Conservation (phyloP, 345 rosid species). For the Murraya koenigii region DNA sequence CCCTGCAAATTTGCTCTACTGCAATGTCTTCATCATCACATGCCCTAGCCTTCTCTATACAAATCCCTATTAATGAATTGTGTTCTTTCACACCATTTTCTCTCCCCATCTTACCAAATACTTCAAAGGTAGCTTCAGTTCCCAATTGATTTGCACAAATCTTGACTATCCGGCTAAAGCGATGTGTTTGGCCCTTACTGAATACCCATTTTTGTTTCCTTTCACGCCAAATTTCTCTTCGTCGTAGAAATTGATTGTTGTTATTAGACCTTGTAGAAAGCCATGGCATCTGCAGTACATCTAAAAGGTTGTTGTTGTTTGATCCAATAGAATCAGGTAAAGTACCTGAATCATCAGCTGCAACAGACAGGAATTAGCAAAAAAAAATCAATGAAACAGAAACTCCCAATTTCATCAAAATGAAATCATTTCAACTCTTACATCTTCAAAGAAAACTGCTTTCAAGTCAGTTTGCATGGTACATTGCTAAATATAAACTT, state of each 20-base stretch:
- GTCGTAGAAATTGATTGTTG: constrained; percentile 16
- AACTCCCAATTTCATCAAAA: background rate
- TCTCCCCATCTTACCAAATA: constrained; percentile 52
- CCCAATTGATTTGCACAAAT: constrained; percentile 53
- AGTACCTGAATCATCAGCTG: constrained; percentile 18
- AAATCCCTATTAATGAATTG: constrained; percentile 47
- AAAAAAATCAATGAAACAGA: background rate
- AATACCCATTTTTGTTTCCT: constrained; percentile 57
- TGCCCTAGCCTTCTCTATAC: constrained; percentile 49
- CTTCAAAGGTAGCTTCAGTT: constrained; percentile 34
- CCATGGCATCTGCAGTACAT: constrained; percentile 41
- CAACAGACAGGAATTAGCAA: background rate
- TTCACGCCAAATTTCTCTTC: constrained; percentile 49
- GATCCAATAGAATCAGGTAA: background rate
- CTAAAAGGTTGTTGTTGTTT: background rate
- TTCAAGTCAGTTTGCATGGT: background rate
- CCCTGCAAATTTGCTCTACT: constrained; percentile 39
- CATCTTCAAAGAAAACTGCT: background rate
- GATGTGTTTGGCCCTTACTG: constrained; percentile 32
- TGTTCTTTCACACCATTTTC: constrained; percentile 66
- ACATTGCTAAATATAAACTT: background rate
- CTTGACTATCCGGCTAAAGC: constrained; percentile 33
- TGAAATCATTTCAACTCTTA: background rate
- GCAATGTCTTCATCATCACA: constrained; percentile 44
- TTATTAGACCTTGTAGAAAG: constrained; percentile 16